Base-by-base conservation (phyloP, 495 filamentous ascomycete species). In the Aspergillus kassunensis region DNA sequence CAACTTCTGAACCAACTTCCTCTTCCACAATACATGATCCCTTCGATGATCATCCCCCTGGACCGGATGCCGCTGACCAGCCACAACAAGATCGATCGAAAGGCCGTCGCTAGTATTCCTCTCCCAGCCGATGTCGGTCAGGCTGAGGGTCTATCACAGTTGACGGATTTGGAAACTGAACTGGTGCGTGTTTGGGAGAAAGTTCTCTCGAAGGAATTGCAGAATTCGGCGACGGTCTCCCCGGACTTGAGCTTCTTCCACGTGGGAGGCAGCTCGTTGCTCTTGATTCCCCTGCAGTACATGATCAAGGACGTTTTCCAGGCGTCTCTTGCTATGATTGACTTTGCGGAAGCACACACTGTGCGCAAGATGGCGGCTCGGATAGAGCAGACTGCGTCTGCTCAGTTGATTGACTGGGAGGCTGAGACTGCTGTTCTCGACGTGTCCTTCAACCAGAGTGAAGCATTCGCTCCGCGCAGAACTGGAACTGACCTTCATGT, bases 261-360 rank as follows among this genome's bases (percentile, higher is more conserved):
- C 11, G 46, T 68, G 18, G 72, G 73, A 0, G 73, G 73, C 7
- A 67, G 58, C 15, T 74, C 71, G 1, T 21, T 74, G 2, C 55
- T 67, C 1, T 43, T 76, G n/a, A 51, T 74, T 4, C 53, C 49
- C 6, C 59, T 76, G 8, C 66, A 70, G 34, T 35, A 53, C 6
- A 36, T 46, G 1, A 59, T 77, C 10, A 53, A 53, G 13, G 47
- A 61, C 1, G 44, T 31, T 2, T 59, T 73, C 0, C 51, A 49
- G 2, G 39, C 68, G 3, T 44, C 64, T 0, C 25, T 77, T 13
- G 42, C 56, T 18, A 12, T 24, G 19, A 24, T 24, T 6, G 53
- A 70, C 13, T 58, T 76, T 0, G 69, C 72, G 20, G 56, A 62
- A 20, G 50, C 60, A 1, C 68, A 61, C 31, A 73, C 71, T 1